Evolutionary conservation across 768 basidiomycete species (phyloP), one percentile per base, ranked within the genome.

Genomic region (Fomitopsis pulvina): DNA sequence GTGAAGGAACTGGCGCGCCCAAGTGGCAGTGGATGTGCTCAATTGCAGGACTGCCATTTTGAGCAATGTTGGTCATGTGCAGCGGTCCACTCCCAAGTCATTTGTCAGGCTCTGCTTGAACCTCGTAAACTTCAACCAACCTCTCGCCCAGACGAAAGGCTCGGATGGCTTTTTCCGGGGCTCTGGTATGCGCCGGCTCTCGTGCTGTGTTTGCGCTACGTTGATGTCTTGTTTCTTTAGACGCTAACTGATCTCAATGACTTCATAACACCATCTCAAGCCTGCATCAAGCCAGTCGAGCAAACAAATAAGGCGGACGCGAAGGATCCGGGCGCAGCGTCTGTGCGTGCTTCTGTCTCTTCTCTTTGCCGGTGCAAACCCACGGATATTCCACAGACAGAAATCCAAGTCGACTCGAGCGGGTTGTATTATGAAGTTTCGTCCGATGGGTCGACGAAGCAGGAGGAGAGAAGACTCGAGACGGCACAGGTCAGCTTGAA

Each of bases 401-500:
- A 95, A 66, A 99, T 99, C 46, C 78, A 79, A 41, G 86, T 99
- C 26, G 96, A 97, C 66, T 74, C 82, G 14, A 75, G 70, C 46
- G 92, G 92, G 52, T 74, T 80, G 22, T 99, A 99, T 68, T 95
- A 91, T 59, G 94, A 96, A 65, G 83, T 94, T 8, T 61, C 77
- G 7, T 57, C 68, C 12, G 66, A 64, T 21, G 60, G 59, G 16
- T 9, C 45, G 2, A 55, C 59, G 14, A 51, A 52, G 50, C 22
- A 39, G 24, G 30, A 57, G 57, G 65, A 67, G 27, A 75, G 74
- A 66, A 93, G 90, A 67, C 75, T 99, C 10, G 80, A 92, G 59
- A 91, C 92, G 57, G 96, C 96, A 2, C 88, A 98, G 65, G 92
- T 99, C 57, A 98, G 85, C 63, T 68, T 99, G 59, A 98, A 96